Evolutionary conservation across 2,329 filamentous ascomycete genomes (phyloP).

Genomic region (Fusarium marasasianum): DNA sequence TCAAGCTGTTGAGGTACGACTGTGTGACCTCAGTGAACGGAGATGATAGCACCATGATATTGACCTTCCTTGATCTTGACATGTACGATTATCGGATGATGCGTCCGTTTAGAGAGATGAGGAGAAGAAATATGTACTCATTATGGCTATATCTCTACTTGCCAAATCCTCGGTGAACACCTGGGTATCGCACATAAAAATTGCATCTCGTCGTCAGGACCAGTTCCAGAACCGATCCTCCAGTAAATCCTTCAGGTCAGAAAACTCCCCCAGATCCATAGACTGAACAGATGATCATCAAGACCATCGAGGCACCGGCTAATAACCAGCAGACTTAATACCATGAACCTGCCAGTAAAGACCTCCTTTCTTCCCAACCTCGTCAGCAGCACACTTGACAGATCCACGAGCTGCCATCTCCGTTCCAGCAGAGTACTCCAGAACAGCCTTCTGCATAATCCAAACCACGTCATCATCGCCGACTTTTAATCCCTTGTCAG

Average conservation of each 20-base stretch:
- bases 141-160: constrained; percentile 6
- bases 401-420: constrained; percentile 27
- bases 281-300: constrained; percentile 1
- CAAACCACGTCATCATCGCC: constrained; percentile 30
- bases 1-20: not conserved
- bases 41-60: not conserved
- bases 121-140: constrained; percentile 1
- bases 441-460: constrained; percentile 25
- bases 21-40: not conserved
- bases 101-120: not conserved
- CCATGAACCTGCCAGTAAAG: constrained; percentile 35
- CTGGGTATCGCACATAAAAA: constrained; percentile 33
- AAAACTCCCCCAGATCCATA: not conserved
- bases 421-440: constrained; percentile 26
- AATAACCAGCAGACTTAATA: not conserved
- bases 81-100: not conserved
- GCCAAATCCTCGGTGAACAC: constrained; percentile 3
- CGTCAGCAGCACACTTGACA: constrained; percentile 16
- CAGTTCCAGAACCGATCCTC: constrained; percentile 7
- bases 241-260: not conserved
- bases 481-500: constrained; percentile 19
- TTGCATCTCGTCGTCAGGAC: constrained; percentile 21
- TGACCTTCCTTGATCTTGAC: not conserved
- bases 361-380: constrained; percentile 12
- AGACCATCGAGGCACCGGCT: constrained; percentile 1